phyloP scores from a whole-genome alignment of 176 grass and related monocot species.

The Ampelocalamus luodianensis region DNA sequence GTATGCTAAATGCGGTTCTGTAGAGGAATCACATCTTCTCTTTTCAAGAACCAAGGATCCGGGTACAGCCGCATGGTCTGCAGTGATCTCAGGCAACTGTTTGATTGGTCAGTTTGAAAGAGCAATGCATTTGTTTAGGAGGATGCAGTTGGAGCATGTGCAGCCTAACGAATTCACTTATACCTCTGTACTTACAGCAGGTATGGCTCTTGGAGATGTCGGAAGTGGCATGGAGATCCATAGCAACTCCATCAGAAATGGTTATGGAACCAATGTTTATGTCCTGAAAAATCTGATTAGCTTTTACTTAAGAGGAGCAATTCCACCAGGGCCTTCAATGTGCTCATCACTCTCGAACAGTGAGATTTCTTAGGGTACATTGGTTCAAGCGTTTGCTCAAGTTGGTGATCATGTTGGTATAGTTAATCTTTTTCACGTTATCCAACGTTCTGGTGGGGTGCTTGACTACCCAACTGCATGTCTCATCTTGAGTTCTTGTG shows the following conservation, averaged over 20 bases:
- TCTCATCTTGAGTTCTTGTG: slow-evolving; percentile 55
- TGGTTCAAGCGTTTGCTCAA: slow-evolving; percentile 50
- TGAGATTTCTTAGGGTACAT: slow-evolving; percentile 47
- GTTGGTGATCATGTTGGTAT: slow-evolving; percentile 45
- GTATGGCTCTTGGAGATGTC: slow-evolving; percentile 53
- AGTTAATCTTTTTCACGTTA: slow-evolving; percentile 50
- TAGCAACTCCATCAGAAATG: slow-evolving; percentile 64
- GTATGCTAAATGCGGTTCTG: slow-evolving; percentile 64
- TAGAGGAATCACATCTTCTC: slow-evolving; percentile 55
- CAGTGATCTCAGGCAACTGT: slow-evolving; percentile 62
- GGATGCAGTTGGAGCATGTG: slow-evolving; percentile 53
- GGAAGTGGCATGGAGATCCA: slow-evolving; percentile 56
- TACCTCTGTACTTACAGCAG: slow-evolving; percentile 57
- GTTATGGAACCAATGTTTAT: slow-evolving; percentile 52
- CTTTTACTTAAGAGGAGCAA: slow-evolving; percentile 42
- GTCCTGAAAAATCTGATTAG: slow-evolving; percentile 55
- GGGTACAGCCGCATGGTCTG: slow-evolving; percentile 51
- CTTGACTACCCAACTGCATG: slow-evolving; percentile 45
- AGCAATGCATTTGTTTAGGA: slow-evolving; percentile 66
- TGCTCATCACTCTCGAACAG: slow-evolving; percentile 46
- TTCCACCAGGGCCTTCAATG: slow-evolving; percentile 36
- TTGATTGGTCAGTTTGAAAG: slow-evolving; percentile 56
- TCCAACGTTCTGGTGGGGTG: slow-evolving; percentile 44
- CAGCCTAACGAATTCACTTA: slow-evolving; percentile 71
- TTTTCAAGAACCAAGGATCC: slow-evolving; percentile 56